Conservation (phyloP, 1,284 basidiomycete genomes). For the Erythrobasidium hasegawianum region DNA sequence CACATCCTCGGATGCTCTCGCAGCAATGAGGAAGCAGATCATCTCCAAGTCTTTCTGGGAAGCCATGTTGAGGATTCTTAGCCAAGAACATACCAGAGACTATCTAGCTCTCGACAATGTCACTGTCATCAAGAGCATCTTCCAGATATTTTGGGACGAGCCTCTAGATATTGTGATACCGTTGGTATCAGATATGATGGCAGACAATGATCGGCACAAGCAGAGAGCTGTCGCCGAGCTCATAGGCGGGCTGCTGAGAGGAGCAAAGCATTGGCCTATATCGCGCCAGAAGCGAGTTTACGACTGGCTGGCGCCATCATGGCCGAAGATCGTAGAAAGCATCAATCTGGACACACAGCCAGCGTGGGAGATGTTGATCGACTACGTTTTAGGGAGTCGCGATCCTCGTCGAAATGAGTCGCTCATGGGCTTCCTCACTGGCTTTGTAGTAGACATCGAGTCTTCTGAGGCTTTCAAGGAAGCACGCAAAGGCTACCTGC, state of each 20-base stretch:
- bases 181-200: conserved; percentile 56
- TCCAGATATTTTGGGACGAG: conserved; percentile 53
- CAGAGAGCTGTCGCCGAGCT: conserved; percentile 87
- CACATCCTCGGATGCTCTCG: conserved; percentile 51
- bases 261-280: conserved; percentile 85
- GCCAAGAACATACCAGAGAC: conserved; percentile 40
- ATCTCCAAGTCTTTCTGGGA: conserved; percentile 55
- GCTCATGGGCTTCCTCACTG: conserved; percentile 69
- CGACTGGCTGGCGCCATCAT: conserved; percentile 70
- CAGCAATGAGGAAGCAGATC: conserved; percentile 54
- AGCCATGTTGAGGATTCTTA: conserved; percentile 48
- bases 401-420: conserved; percentile 80
- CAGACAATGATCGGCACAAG: conserved; percentile 77
- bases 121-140: conserved; percentile 54
- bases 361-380: conserved; percentile 51
- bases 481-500: conserved; percentile 41
- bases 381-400: conserved; percentile 41
- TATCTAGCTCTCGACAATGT: conserved; percentile 47
- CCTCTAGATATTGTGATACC: conserved; percentile 58
- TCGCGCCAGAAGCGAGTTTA: conserved; percentile 62
- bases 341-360: conserved; percentile 52
- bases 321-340: conserved; percentile 66
- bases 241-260: conserved; percentile 61
- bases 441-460: conserved; percentile 41
- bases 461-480: conserved; percentile 45